A percentile compares a stretch with the other conserved stretches of the same genome.
Conservation (phyloP, 768 basidiomycete genomes). For the Serendipita vermifera region DNA sequence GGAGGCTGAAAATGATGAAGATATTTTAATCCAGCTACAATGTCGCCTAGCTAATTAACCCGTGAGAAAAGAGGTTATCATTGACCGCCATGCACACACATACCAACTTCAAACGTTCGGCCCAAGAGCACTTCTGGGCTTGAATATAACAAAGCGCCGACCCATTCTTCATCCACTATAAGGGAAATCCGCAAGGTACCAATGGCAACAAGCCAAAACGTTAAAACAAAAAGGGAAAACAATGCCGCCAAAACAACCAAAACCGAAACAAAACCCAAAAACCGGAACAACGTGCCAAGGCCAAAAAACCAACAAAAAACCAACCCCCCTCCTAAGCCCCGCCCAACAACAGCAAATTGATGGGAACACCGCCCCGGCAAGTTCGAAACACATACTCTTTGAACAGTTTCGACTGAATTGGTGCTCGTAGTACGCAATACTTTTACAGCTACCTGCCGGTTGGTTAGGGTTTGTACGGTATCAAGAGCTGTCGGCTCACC, state of each 20-base stretch:
- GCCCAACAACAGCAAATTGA: too few species aligned
- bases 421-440: background rate
- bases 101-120: conserved; percentile 1
- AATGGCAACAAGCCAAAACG: too few species aligned
- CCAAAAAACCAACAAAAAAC: too few species aligned
- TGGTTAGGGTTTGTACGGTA: background rate
- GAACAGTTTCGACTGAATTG: background rate
- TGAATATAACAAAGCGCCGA: background rate
- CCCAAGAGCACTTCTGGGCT: conserved; percentile 4
- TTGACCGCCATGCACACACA: too few species aligned
- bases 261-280: too few species aligned
- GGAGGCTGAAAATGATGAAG: conserved; percentile 7
- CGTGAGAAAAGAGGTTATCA: too few species aligned
- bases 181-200: background rate
- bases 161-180: conserved; percentile 7
- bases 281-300: too few species aligned
- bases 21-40: conserved; percentile 2
- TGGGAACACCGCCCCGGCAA: too few species aligned
- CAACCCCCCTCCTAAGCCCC: too few species aligned
- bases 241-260: too few species aligned
- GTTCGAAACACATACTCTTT: background rate
- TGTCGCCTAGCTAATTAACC: background rate
- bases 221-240: too few species aligned
- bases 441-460: conserved; percentile 6
- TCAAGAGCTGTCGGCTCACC: background rate